Conservation (phyloP, 192 early-diverging fungal genomes). For the Mortierella hygrophila region DNA sequence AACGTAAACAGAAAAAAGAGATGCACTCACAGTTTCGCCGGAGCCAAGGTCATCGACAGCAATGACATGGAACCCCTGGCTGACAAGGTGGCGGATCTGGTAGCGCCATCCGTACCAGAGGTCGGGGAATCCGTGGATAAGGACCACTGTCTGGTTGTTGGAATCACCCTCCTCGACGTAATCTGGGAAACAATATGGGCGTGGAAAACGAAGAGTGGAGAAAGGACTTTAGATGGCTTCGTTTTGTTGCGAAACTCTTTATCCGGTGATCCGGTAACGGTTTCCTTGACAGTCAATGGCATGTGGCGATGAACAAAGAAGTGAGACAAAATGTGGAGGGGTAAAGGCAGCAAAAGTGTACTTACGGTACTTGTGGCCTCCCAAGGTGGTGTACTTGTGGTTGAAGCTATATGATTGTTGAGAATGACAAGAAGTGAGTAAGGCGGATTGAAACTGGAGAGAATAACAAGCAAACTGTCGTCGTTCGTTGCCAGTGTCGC, state of each 20-base stretch:
- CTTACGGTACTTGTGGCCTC: conserved; percentile 28
- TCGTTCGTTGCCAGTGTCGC: no score
- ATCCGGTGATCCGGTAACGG: no score
- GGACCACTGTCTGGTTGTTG: conserved; percentile 7
- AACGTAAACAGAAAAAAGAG: neutral
- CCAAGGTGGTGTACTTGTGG: conserved; percentile 20
- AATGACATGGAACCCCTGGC: conserved; percentile 67
- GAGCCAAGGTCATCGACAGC: conserved; percentile 63
- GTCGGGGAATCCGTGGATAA: conserved; percentile 52
- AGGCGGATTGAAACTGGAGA: neutral
- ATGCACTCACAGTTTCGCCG: conserved; percentile 57
- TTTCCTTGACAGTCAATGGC: neutral
- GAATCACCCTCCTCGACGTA: conserved; percentile 41
- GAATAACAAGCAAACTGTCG: neutral
- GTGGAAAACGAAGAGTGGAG: neutral
- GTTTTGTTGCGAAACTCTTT: neutral
- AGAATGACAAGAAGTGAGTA: neutral
- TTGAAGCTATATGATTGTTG: conserved; percentile 21
- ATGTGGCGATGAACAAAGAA: no score
- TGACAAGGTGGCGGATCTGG: conserved; percentile 61
- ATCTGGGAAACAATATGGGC: neutral
- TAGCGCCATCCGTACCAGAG: conserved; percentile 55
- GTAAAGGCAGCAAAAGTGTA: neutral
- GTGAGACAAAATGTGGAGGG: no score
- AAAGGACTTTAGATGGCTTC: neutral